A percentile compares a stretch with the other conserved stretches of the same genome.
Conservation (phyloP, 2,329 filamentous ascomycete genomes). For the Pestalotiopsis sp. region DNA sequence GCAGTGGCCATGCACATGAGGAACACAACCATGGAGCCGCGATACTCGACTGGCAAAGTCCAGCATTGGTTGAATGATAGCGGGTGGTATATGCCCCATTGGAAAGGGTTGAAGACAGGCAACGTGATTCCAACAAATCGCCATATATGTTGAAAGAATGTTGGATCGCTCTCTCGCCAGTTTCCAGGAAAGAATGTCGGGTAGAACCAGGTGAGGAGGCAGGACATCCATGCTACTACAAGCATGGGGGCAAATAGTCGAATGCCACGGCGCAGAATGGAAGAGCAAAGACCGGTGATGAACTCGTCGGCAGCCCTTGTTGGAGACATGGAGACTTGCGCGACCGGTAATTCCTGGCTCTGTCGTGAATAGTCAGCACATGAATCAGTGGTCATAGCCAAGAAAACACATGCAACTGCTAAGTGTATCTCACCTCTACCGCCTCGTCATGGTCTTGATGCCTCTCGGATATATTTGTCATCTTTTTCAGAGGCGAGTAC, state of each 20-base stretch:
- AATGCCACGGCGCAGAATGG: conserved; percentile 3
- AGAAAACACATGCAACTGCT: neutral
- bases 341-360: neutral
- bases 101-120: neutral
- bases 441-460: neutral
- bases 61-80: neutral
- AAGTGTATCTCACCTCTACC: neutral
- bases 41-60: conserved; percentile 5
- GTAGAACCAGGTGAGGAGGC: neutral
- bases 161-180: neutral
- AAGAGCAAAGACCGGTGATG: neutral
- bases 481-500: conserved; percentile 2
- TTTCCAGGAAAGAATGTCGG: neutral
- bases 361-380: no score
- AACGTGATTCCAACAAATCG: neutral
- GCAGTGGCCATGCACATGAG: neutral
- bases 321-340: neutral
- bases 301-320: neutral
- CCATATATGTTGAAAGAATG: neutral
- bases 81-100: neutral
- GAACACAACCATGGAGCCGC: conserved; percentile 3
- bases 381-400: neutral
- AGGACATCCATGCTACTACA: neutral
- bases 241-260: conserved; percentile 1
- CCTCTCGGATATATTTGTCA: neutral